These are phyloP conservation scores for Fraxinus angustifolia DNA, from an alignment of 305 asterid genomes.

Conservation along the genomic window DNA sequence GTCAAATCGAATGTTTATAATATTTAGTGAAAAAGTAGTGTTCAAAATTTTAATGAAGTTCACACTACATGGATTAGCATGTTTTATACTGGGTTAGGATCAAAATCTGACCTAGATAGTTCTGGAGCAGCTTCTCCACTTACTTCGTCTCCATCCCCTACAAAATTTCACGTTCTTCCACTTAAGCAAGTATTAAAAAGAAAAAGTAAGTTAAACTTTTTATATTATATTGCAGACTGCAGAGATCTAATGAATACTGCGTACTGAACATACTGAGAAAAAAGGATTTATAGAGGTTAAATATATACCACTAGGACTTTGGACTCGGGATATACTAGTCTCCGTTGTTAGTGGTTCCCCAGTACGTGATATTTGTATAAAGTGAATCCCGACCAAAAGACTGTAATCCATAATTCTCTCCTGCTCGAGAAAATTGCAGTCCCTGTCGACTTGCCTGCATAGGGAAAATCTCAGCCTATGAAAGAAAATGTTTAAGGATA, in stretches of 20 bases:
- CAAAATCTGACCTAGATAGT: slow-evolving; percentile 33
- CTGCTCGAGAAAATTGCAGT: slow-evolving; percentile 86
- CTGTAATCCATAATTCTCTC: slow-evolving; percentile 98
- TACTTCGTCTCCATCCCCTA: slow-evolving; percentile 33
- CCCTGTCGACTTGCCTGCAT: slow-evolving; percentile 82
- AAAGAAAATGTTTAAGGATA: neutral
- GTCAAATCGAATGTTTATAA: slow-evolving; percentile 28
- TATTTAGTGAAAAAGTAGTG: neutral
- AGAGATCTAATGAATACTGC: neutral
- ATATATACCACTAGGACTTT: slow-evolving; percentile 35
- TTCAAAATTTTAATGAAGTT: slow-evolving; percentile 5
- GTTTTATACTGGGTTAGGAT: slow-evolving; percentile 30
- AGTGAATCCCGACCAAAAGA: slow-evolving; percentile 81
- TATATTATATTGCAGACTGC: neutral
- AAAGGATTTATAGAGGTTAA: neutral
- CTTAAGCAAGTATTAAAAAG: slow-evolving; percentile 1
- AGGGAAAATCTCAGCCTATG: slow-evolving; percentile 8
- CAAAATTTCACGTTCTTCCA: neutral
- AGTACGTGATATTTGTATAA: slow-evolving; percentile 53
- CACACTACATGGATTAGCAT: neutral
- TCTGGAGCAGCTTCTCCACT: slow-evolving; percentile 34
- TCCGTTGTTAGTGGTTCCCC: slow-evolving; percentile 49
- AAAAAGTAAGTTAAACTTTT: neutral
- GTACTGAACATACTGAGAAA: neutral
- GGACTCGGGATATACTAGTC: slow-evolving; percentile 25